These are phyloP conservation scores for Nyssa sinensis DNA, from an alignment of 148 eudicot species.

Conservation along the genomic window DNA sequence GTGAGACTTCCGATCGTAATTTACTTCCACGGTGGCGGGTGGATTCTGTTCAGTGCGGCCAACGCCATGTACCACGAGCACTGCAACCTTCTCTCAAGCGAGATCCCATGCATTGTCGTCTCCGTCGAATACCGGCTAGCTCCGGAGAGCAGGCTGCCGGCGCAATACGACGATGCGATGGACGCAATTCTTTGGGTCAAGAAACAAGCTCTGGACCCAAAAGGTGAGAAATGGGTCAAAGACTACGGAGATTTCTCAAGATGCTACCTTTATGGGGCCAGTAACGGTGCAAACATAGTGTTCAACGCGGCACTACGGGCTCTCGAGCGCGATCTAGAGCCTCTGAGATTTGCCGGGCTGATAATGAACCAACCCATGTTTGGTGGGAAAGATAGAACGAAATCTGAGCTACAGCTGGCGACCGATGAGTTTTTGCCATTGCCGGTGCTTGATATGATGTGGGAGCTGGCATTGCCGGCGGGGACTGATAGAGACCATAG, in stretches of 20 bases:
- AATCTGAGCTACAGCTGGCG: conserved; percentile 47
- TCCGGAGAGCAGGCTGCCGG: conserved; percentile 66
- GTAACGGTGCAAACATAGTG: conserved; percentile 68
- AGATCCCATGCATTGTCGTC: conserved; percentile 45
- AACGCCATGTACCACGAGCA: conserved; percentile 42
- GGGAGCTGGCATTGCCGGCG: conserved; percentile 64
- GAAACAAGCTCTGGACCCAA: conserved; percentile 29
- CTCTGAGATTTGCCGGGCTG: conserved; percentile 40
- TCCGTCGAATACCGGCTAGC: conserved; percentile 60
- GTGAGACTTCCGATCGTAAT: conserved; percentile 59
- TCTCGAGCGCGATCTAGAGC: conserved; percentile 29
- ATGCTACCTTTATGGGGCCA: conserved; percentile 45
- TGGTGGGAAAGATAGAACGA: conserved; percentile 48
- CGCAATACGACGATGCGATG: conserved; percentile 73
- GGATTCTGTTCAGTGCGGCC: conserved; percentile 36
- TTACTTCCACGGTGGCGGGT: conserved; percentile 64
- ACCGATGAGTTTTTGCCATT: conserved; percentile 49
- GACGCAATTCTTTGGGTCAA: conserved; percentile 56
- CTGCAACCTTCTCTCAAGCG: conserved; percentile 27
- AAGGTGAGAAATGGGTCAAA: conserved; percentile 58
- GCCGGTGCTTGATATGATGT: conserved; percentile 54
- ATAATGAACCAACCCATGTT: conserved; percentile 64
- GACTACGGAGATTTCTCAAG: conserved; percentile 63
- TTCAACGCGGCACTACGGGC: conserved; percentile 50
- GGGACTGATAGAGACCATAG: conserved; percentile 63